Conservation (phyloP, 108 stramenopile species). For the Conticribra guillardii region DNA sequence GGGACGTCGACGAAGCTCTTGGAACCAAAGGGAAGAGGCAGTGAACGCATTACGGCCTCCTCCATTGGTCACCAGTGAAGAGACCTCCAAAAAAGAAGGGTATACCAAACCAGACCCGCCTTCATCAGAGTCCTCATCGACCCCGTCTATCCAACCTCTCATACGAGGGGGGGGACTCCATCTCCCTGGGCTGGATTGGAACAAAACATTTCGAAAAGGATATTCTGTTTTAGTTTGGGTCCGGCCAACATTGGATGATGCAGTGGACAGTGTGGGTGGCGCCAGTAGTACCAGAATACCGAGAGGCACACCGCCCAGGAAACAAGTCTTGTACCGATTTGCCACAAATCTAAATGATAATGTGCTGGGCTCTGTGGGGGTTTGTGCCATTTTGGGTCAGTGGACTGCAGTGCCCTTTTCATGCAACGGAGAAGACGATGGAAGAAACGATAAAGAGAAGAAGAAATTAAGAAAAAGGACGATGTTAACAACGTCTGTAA, state of each 20-base stretch:
- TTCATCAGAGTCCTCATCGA: not conserved
- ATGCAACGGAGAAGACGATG: slow-evolving; percentile 1
- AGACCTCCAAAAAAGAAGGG: not conserved
- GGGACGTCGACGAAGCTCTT: not conserved
- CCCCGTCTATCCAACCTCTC: not conserved
- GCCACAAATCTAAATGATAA: slow-evolving; percentile 48
- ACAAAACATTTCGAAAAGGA: slow-evolving; percentile 80
- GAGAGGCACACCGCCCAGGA: slow-evolving; percentile 13
- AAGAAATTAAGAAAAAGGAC: slow-evolving; percentile 5
- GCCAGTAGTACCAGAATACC: slow-evolving; percentile 2
- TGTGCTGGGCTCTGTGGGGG: slow-evolving; percentile 41
- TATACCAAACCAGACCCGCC: not conserved
- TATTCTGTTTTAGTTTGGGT: slow-evolving; percentile 84
- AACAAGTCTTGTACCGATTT: slow-evolving; percentile 71
- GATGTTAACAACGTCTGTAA: slow-evolving; percentile 43
- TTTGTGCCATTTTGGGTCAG: slow-evolving; percentile 65
- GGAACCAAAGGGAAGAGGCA: not conserved
- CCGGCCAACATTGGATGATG: slow-evolving; percentile 51
- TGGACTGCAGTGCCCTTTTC: slow-evolving; percentile 42
- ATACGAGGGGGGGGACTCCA: slow-evolving; percentile 48
- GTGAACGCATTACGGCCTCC: not conserved
- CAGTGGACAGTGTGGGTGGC: slow-evolving; percentile 9
- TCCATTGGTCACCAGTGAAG: not conserved
- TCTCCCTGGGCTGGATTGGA: slow-evolving; percentile 77
- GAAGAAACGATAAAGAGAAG: not conserved